Percentiles rank a stretch among this genome's conserved stretches.
These are phyloP conservation scores for Globisporangium mamillatum DNA, from an alignment of 352 stramenopile species.

Conservation along the genomic window DNA sequence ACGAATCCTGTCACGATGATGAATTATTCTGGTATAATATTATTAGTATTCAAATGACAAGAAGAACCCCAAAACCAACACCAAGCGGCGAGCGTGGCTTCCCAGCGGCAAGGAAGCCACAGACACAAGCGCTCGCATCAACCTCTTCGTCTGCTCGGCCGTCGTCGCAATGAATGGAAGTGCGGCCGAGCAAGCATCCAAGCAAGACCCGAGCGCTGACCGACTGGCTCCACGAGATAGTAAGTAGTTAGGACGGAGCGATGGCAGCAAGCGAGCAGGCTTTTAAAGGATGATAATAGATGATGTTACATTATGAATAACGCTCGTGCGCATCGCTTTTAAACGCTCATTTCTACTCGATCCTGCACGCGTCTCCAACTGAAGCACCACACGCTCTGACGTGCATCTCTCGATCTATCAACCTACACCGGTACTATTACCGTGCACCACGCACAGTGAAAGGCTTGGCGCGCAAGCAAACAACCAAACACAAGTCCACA, in stretches of 20 bases:
- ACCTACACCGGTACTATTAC: not conserved
- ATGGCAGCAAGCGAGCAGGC: not conserved
- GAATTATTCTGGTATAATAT: constrained; percentile 15
- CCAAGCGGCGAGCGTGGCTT: constrained; percentile 1
- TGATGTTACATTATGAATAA: not conserved
- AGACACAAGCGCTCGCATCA: not conserved
- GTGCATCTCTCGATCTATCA: not conserved
- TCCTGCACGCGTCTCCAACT: not conserved
- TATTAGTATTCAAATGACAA: constrained; percentile 14
- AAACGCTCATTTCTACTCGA: too few species aligned
- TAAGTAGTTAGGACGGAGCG: not conserved
- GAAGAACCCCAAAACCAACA: not conserved
- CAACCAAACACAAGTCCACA: not conserved
- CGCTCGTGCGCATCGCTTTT: not conserved
- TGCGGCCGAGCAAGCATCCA: not conserved
- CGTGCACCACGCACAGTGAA: not conserved
- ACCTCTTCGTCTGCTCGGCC: not conserved
- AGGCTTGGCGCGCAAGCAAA: not conserved
- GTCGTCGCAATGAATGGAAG: not conserved
- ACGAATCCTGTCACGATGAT: not conserved
- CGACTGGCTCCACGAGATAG: not conserved
- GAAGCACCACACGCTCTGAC: not conserved
- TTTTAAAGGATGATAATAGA: not conserved
- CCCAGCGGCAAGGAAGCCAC: not conserved
- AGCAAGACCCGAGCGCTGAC: not conserved